Conservation (phyloP, 2,329 filamentous ascomycete species). For the Claviceps digitariae region DNA sequence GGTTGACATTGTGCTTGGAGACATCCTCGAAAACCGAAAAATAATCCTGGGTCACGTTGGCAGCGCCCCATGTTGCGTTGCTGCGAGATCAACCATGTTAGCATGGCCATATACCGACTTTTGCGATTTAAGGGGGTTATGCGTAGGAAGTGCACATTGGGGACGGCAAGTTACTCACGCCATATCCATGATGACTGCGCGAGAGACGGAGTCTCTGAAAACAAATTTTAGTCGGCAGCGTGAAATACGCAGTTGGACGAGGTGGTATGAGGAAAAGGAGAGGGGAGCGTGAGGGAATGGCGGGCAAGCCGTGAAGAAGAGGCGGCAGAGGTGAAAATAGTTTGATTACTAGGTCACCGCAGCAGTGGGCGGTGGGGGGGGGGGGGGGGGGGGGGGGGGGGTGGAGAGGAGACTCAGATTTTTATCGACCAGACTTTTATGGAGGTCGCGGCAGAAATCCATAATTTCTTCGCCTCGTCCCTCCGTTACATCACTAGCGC, state of each 20-base stretch:
- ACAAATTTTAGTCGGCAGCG: neutral
- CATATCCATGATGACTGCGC: constrained; percentile 20
- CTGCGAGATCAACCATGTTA: constrained; percentile 19
- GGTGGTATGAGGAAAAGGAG: neutral
- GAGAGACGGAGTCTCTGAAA: neutral
- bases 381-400: neutral
- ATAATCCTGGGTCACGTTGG: constrained; percentile 38
- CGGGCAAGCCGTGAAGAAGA: neutral
- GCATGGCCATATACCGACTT: neutral
- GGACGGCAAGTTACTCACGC: constrained; percentile 12
- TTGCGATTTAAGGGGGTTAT: constrained; percentile 3
- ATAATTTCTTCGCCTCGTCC: constrained; percentile 1
- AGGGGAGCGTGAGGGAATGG: neutral
- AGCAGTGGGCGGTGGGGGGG: neutral
- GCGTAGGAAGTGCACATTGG: constrained; percentile 1
- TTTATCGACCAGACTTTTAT: constrained; percentile 3
- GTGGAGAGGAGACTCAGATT: constrained; percentile 8
- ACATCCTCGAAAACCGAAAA: constrained; percentile 48
- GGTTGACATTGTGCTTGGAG: constrained; percentile 63
- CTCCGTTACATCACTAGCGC: neutral
- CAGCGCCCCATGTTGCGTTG: constrained; percentile 35
- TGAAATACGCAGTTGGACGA: neutral
- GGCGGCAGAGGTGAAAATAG: neutral
- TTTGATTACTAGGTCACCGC: neutral
- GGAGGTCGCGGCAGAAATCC: neutral